Evolutionary conservation across 2,329 filamentous ascomycete species (phyloP), one percentile per base, ranked within the genome.

Genomic region (Phialophora expanda): DNA sequence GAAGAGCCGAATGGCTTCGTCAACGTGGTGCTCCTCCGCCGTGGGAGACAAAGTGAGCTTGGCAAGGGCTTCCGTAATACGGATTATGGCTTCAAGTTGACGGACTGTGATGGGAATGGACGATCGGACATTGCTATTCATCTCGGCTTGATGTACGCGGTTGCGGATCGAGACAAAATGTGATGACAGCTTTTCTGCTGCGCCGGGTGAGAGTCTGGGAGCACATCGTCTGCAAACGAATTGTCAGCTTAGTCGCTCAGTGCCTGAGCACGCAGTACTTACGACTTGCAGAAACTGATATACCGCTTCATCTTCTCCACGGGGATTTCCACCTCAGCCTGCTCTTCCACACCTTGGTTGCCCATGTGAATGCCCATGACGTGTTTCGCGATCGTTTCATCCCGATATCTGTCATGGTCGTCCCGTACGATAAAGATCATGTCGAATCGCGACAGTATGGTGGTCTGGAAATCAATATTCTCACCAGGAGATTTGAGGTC

Each of bases 351-450:
- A 48, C 91, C 90, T 61, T 90, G 88, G 14, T 91, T 91, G 65
- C 93, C 92, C 91, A 97, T 98, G 74, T 98, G 94, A 70, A 99
- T 93, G 54, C 90, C 89, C 89, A 99, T 97, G 75, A 99, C 94
- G 86, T 99, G 95, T 76, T 90, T 94, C 12, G 95, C 95, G 74
- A 99, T 98, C 3, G 86, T 89, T 81, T 97, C 92, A 75, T 99
- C 95, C 74, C 94, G 91, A 64, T 87, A 89, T 53, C 92, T 87
- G 68, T 94, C 92, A 77, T 99, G 95, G 68, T 96, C 93, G 77
- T 99, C 95, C 73, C 91, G 92, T 69, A 99, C 94, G 71, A 99
- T 97, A 82, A 98, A 99, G 71, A 99, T 98, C 92, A 99, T 97
- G 78, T 99, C 95, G 77, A 99, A 99, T 85, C 95, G 91, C 2